Evolutionary conservation across 352 stramenopile genomes (phyloP).

Genomic region (Elongisporangium senticosum): DNA sequence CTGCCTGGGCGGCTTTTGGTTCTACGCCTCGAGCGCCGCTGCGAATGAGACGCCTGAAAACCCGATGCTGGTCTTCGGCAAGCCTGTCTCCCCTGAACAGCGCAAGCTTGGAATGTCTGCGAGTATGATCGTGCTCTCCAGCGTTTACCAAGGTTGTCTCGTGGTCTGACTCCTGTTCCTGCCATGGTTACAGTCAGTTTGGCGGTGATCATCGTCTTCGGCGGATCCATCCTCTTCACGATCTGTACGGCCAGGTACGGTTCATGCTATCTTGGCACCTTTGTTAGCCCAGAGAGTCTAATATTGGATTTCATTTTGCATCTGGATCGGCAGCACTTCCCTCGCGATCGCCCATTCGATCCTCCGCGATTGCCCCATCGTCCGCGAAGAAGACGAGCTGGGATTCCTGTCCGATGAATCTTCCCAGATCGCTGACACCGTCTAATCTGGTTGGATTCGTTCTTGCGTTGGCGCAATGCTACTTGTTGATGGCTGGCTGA

Average conservation of each 20-base stretch:
- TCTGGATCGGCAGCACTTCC: constrained; percentile 29
- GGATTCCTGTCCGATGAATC: constrained; percentile 65
- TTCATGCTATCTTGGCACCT: neutral
- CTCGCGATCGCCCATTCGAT: constrained; percentile 76
- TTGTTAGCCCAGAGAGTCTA: neutral
- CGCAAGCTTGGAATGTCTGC: constrained; percentile 75
- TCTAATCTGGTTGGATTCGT: constrained; percentile 25
- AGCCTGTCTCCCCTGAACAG: constrained; percentile 64
- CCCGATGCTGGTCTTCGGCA: constrained; percentile 68
- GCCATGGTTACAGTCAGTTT: constrained; percentile 43
- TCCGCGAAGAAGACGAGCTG: constrained; percentile 76
- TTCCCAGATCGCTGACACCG: constrained; percentile 65
- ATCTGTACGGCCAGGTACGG: constrained; percentile 79
- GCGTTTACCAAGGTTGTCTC: neutral
- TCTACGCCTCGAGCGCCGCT: constrained; percentile 68
- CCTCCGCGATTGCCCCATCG: constrained; percentile 66
- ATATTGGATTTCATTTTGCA: neutral
- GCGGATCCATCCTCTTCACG: constrained; percentile 83
- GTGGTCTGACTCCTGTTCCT: constrained; percentile 1
- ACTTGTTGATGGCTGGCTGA: neutral
- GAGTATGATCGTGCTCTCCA: constrained; percentile 26
- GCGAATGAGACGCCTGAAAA: constrained; percentile 67
- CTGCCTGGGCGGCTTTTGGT: constrained; percentile 73
- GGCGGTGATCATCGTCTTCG: constrained; percentile 75
- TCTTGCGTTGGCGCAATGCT: neutral